phyloP scores from a whole-genome alignment of 805 yeast genomes.

The Saccharomycopsis javanensis region DNA sequence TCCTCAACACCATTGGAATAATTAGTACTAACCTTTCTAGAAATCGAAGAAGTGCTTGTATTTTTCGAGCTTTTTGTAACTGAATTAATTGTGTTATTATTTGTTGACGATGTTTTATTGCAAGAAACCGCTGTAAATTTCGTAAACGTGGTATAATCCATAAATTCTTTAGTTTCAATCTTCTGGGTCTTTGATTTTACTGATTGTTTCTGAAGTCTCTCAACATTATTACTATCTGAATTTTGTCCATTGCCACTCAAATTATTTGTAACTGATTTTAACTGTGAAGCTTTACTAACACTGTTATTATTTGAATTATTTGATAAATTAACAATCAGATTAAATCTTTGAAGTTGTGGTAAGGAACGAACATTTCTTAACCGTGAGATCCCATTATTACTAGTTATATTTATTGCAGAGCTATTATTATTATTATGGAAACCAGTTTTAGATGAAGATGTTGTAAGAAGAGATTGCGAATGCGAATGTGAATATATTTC shows the following conservation, averaged over 20 bases:
- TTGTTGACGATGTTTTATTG: slow-evolving; percentile 7
- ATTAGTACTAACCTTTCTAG: background rate
- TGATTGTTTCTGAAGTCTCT: background rate
- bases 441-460: background rate
- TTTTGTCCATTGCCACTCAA: background rate
- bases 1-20: background rate
- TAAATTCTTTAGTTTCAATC: background rate
- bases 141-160: slow-evolving; percentile 4
- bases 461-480: background rate
- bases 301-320: background rate
- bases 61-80: slow-evolving; percentile 7
- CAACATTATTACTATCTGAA: background rate
- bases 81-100: slow-evolving; percentile 9
- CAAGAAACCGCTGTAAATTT: slow-evolving; percentile 7
- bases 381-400: background rate
- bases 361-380: slow-evolving; percentile 17
- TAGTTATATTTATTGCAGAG: background rate
- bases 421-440: background rate
- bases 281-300: background rate
- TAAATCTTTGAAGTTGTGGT: slow-evolving; percentile 16
- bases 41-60: background rate
- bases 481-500: background rate
- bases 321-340: background rate
- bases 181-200: background rate
- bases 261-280: slow-evolving; percentile 10